phyloP scores from a whole-genome alignment of 345 rosid species.

The Hypericum androsaemum region DNA sequence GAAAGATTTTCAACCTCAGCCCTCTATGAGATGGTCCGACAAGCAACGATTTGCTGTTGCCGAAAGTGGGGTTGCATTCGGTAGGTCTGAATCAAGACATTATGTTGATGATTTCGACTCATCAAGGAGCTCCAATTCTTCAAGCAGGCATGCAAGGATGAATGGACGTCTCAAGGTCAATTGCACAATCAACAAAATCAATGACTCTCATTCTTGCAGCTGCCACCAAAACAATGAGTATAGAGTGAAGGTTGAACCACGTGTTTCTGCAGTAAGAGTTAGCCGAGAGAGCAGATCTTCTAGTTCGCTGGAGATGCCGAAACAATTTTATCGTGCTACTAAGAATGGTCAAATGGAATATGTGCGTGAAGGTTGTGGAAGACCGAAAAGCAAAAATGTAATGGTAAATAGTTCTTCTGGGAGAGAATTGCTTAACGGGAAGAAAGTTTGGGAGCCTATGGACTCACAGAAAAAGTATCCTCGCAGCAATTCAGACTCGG shows the following conservation, averaged over 20 bases:
- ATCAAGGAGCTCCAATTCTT: constrained; percentile 42
- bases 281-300: constrained; percentile 39
- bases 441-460: constrained; percentile 76
- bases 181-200: constrained; percentile 30
- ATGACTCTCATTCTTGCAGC: constrained; percentile 42
- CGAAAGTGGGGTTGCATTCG: constrained; percentile 33
- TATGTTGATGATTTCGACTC: constrained; percentile 41
- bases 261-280: constrained; percentile 38
- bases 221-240: constrained; percentile 48
- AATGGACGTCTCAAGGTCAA: constrained; percentile 46
- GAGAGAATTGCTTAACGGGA: constrained; percentile 36
- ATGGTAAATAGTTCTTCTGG: constrained; percentile 25
- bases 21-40: constrained; percentile 53
- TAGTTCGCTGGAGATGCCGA: constrained; percentile 41
- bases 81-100: constrained; percentile 46
- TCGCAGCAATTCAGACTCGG: constrained; percentile 54
- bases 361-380: constrained; percentile 41
- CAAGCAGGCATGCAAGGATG: constrained; percentile 39
- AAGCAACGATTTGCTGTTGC: constrained; percentile 32
- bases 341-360: constrained; percentile 45
- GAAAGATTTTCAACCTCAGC: constrained; percentile 46
- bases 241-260: constrained; percentile 51
- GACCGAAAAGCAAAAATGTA: constrained; percentile 40
- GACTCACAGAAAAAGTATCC: constrained; percentile 56
- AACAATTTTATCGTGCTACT: constrained; percentile 42